Conservation (phyloP, 805 yeast genomes). For the Ogataea salicorniae region DNA sequence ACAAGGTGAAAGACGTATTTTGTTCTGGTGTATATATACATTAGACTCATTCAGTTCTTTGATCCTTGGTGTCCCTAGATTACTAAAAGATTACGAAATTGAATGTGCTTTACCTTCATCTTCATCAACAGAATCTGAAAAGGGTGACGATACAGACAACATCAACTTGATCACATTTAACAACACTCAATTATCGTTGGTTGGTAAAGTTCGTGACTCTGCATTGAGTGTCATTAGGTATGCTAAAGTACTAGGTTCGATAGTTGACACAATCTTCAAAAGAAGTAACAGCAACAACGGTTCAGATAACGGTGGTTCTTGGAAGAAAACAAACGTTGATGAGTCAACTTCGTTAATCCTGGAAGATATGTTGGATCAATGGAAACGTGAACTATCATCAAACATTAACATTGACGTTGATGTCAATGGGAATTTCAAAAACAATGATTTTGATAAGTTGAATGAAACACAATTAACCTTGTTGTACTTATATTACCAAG, state of each 20-base stretch:
- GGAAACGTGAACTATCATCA: conserved; percentile 69
- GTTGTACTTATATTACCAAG: conserved; percentile 54
- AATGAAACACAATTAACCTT: conserved; percentile 48
- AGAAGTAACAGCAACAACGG: conserved; percentile 37
- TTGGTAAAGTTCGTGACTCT: conserved; percentile 62
- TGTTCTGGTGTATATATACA: conserved; percentile 80
- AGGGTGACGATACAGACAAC: conserved; percentile 39
- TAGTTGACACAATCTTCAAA: conserved; percentile 65
- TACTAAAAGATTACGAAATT: conserved; percentile 73
- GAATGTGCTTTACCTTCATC: conserved; percentile 79
- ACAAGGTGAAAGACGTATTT: conserved; percentile 75
- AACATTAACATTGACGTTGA: conserved; percentile 57
- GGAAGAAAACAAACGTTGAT: conserved; percentile 23
- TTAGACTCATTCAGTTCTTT: conserved; percentile 72
- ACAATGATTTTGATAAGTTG: conserved; percentile 28
- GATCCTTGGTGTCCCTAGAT: conserved; percentile 76
- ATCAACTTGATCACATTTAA: conserved; percentile 56
- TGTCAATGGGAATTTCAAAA: conserved; percentile 45
- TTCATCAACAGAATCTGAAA: conserved; percentile 21
- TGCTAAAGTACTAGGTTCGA: conserved; percentile 66
- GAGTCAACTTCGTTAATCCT: conserved; percentile 30
- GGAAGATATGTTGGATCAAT: conserved; percentile 70
- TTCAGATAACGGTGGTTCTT: conserved; percentile 30
- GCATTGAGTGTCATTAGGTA: conserved; percentile 64
- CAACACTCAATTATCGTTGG: conserved; percentile 53